Evolutionary conservation across 352 stramenopile genomes (phyloP).

Genomic region (Pythium insidiosum): DNA sequence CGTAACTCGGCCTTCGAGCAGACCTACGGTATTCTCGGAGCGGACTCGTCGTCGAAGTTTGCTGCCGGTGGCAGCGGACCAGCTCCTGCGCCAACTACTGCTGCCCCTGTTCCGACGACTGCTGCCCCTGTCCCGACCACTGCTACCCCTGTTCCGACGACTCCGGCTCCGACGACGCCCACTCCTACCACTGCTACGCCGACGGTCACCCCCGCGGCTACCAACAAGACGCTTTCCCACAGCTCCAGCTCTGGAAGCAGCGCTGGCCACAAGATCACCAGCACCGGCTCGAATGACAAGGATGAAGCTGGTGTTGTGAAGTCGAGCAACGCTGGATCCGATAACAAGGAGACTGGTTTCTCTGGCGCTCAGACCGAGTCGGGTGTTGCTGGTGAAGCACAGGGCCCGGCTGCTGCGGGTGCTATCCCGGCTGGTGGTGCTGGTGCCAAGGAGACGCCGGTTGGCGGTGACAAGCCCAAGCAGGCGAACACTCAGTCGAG

Average conservation of each 20-base stretch:
- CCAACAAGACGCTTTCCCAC: slow-evolving; percentile 4
- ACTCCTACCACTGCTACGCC: slow-evolving; percentile 1
- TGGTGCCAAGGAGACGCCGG: not conserved
- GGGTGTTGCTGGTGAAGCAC: slow-evolving; percentile 1
- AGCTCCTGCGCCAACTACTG: slow-evolving; percentile 8
- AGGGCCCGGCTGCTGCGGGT: not conserved
- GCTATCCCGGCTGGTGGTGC: not conserved
- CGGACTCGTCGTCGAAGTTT: slow-evolving; percentile 47
- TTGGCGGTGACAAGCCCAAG: slow-evolving; percentile 4
- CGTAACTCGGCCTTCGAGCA: slow-evolving; percentile 33
- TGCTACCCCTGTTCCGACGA: slow-evolving; percentile 1
- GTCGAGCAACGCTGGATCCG: slow-evolving; percentile 10
- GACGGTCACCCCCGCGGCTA: slow-evolving; percentile 7
- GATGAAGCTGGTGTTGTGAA: not conserved
- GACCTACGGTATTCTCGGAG: slow-evolving; percentile 39
- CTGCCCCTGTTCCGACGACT: too few species aligned
- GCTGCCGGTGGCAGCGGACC: slow-evolving; percentile 10
- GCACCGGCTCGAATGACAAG: too few species aligned
- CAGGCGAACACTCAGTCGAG: slow-evolving; percentile 32
- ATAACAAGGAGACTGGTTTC: not conserved
- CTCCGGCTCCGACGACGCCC: slow-evolving; percentile 2
- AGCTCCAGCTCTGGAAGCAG: too few species aligned
- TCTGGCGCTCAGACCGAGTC: slow-evolving; percentile 10
- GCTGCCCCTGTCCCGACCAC: too few species aligned
- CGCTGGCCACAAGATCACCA: slow-evolving; percentile 13